Base-by-base conservation (phyloP, 768 basidiomycete species). In the Amanita rimosa region DNA sequence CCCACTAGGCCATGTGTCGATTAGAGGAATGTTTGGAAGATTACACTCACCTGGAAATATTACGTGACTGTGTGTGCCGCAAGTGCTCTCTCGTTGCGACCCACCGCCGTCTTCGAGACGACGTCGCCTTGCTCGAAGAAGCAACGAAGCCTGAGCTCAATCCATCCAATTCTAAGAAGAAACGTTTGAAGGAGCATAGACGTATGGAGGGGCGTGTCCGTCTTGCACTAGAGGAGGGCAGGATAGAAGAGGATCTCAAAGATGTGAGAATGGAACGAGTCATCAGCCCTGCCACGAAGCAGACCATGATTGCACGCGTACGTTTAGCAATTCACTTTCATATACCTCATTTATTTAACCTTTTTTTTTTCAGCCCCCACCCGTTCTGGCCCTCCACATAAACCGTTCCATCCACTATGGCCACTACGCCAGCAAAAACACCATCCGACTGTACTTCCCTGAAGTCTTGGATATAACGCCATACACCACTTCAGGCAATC, bases 1-100 rank as follows among this genome's bases (percentile, higher is more conserved):
- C n/a, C 50, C 46, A 33, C 34, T 38, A 89, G 83, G 60, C 76
- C 24, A 72, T 68, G 46, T 90, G 85, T 58, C 71, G 74, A 10
- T 64, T 96, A 27, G 83, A 92, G 62, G 85, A 86, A 43, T 91
- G 89, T 57, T 75, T 98, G 9, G 77, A 78, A 50, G 87, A 95
- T 38, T 96, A 94, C 62, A 95, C 92, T 24, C 75, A 83, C 9
- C 73, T 95, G 26, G 96, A 99, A 61, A 65, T 87, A 31, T 73
- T 99, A 40, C 78, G 76, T n/a, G 93, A 94, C 59, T 95, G 92
- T 57, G 80, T 91, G 22, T 99, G 96, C 64, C 81, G 93, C 17
- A 83, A 84, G 52, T 99, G 96, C 60, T 90, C 92, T 1, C 69
- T 98, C 52, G 67, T 81, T 4, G 81, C 84, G 14, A 98, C 96